Evolutionary conservation across 805 yeast species (phyloP), one percentile per base, ranked within the genome.

Genomic region (Starmerella roubikii): DNA sequence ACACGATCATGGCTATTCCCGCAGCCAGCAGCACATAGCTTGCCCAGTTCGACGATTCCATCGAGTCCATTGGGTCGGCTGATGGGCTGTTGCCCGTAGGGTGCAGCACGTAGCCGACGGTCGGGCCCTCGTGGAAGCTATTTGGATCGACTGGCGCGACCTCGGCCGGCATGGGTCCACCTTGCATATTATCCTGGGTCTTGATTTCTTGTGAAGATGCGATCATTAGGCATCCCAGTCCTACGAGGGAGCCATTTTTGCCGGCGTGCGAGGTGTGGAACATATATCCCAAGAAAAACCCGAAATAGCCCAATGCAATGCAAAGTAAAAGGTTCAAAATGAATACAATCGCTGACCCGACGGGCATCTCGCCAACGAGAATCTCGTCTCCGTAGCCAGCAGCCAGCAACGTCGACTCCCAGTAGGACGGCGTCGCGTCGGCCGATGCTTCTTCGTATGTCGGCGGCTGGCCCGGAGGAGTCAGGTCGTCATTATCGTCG

Each of bases 211-310:
- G 70, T 3, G 81, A 94, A 47, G 76, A 74, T 39, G 77, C 72
- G 37, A 88, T 65, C 46, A 91, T 70, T 0, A 94, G 84, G 44
- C 81, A 55, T 2, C 97, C 97, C 41, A 91, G 62, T 0, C 98
- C 98, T 16, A 88, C 80, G 45, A 94, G 67, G 1, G 96, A 78
- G 3, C 98, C 98, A 53, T 86, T 86, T 55, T 83, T 84, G 3
- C 96, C 94, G 4, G 97, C 96, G 56, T 91, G 98, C 2, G 96
- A 82, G 1, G 97, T 88, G 59, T 91, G 97, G 39, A 91, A 65
- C 32, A 88, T 63, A 55, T 86, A 91, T 7, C 97, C 86, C 39
- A 88, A 67, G 30, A 91, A 66, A 60, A 91, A 91, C 3, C 98
- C 98, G 24, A 88, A 78, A 56, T 81, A 82, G 59, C 88, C 95